Evolutionary conservation across 78 protist genomes (phyloP).

Genomic region (Isochrysis galbana): DNA sequence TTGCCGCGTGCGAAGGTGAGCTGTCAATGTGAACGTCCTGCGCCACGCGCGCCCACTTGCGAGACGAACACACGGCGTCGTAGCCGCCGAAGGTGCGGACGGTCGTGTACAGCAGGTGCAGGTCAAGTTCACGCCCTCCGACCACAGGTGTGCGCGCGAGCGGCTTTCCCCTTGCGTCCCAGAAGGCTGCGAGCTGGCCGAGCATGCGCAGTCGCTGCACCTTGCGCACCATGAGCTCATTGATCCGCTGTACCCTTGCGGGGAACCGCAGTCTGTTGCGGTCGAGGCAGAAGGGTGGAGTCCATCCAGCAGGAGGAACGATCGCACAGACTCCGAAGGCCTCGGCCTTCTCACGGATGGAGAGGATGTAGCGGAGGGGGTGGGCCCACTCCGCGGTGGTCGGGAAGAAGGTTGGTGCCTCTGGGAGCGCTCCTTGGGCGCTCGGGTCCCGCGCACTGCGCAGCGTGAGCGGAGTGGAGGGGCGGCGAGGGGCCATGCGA

Average conservation of each 20-base stretch:
- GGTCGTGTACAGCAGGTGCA: background rate
- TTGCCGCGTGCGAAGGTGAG: background rate
- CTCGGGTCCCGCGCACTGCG: too few species aligned
- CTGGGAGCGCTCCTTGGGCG: background rate
- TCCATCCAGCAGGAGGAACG: constrained; percentile 36
- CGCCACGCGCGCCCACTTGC: constrained; percentile 26
- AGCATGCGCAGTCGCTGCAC: background rate
- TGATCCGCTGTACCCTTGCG: constrained; percentile 27
- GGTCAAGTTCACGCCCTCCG: background rate
- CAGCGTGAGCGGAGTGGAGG: too few species aligned
- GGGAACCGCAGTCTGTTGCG: background rate
- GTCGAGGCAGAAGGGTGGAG: constrained; percentile 43
- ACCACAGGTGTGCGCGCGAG: background rate
- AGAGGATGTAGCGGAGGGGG: background rate
- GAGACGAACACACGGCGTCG: background rate
- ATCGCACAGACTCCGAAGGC: constrained; percentile 36
- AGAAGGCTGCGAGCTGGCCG: constrained; percentile 16
- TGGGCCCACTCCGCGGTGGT: background rate
- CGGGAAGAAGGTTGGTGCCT: background rate
- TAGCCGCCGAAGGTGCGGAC: constrained; percentile 21
- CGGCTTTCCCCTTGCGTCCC: constrained; percentile 11
- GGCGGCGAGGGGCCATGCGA: too few species aligned
- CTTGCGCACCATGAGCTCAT: background rate
- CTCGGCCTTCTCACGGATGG: background rate
- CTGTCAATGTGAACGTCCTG: background rate